A percentile compares a stretch with the other conserved stretches of the same genome.
Conservation (phyloP, 1,139 yeast species). For the Suhomyces wounanorum region DNA sequence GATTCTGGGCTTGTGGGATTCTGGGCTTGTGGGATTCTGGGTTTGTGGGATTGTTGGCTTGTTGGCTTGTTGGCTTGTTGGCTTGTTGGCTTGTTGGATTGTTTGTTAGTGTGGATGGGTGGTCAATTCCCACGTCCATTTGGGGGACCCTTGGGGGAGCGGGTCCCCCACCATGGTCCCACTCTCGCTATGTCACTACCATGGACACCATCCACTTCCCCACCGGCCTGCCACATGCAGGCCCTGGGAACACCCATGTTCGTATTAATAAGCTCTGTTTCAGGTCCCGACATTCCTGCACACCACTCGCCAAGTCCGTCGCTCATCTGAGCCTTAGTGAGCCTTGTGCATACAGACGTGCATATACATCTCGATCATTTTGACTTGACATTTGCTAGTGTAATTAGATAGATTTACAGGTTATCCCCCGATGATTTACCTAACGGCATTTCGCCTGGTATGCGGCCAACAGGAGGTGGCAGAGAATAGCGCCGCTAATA, state of each 20-base stretch:
- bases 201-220: background rate
- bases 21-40: no score
- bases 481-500: background rate
- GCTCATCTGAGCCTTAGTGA: conserved; percentile 1
- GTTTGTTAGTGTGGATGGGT: no score
- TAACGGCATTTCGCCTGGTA: conserved; percentile 6
- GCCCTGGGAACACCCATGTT: background rate
- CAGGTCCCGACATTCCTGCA: conserved; percentile 1
- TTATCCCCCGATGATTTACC: conserved; percentile 3
- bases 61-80: no score
- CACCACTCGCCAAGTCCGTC: background rate
- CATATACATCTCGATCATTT: conserved; percentile 14
- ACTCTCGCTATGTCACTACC: background rate
- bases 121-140: no score
- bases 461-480: background rate
- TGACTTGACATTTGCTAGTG: conserved; percentile 13
- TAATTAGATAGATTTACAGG: conserved; percentile 8
- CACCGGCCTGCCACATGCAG: background rate
- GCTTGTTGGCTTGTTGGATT: no score
- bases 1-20: no score
- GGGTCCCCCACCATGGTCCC: background rate
- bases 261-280: conserved; percentile 2
- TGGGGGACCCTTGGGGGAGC: no score
- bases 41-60: no score
- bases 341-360: conserved; percentile 8